Percentiles rank a stretch among this genome's conserved stretches.
These are phyloP conservation scores for Trichoderma sp. DNA, from an alignment of 2,329 filamentous ascomycete species.

Conservation along the genomic window DNA sequence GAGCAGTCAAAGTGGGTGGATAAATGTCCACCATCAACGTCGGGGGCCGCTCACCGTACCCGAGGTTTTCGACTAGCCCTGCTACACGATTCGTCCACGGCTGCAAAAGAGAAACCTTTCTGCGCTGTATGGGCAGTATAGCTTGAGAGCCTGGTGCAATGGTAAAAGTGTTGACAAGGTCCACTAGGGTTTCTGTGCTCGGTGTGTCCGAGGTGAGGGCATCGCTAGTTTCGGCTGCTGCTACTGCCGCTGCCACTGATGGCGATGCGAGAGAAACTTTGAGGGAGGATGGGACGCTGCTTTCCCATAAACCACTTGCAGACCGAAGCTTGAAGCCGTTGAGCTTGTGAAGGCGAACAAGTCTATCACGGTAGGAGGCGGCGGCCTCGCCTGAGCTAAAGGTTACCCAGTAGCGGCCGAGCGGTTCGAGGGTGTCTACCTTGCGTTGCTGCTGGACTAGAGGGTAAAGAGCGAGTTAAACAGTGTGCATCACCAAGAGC, in stretches of 20 bases:
- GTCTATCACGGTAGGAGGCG: slow-evolving; percentile 52
- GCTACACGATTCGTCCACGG: slow-evolving; percentile 30
- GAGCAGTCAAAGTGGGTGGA: slow-evolving; percentile 32
- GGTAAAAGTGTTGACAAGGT: slow-evolving; percentile 27
- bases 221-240: neutral
- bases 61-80: slow-evolving; percentile 26
- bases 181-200: neutral
- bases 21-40: slow-evolving; percentile 33
- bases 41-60: slow-evolving; percentile 28
- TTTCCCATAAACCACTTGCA: slow-evolving; percentile 32
- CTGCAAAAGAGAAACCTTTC: slow-evolving; percentile 25
- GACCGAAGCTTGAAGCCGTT: slow-evolving; percentile 33
- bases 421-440: slow-evolving; percentile 59
- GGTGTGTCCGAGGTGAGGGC: neutral
- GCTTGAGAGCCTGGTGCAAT: slow-evolving; percentile 30
- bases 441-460: slow-evolving; percentile 64
- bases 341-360: slow-evolving; percentile 36
- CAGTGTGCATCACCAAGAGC: neutral
- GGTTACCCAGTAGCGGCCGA: slow-evolving; percentile 66
- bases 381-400: slow-evolving; percentile 63
- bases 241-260: neutral
- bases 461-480: neutral
- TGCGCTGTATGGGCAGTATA: slow-evolving; percentile 20
- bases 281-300: slow-evolving; percentile 23
- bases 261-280: neutral